Evolutionary conservation across 2,329 filamentous ascomycete genomes (phyloP).

Genomic region (Eutypa lata): DNA sequence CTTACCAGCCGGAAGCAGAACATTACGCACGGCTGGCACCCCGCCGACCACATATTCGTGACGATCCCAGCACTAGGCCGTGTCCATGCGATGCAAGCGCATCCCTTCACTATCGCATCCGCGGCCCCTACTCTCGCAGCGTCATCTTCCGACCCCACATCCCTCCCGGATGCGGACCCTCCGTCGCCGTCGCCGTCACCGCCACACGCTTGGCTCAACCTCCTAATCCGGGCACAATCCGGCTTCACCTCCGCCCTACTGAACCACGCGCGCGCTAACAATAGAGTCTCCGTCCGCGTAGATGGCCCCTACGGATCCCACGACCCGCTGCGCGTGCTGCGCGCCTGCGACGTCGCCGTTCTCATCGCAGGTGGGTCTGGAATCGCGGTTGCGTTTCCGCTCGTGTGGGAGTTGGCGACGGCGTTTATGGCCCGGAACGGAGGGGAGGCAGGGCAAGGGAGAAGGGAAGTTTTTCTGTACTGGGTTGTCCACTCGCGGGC

Average conservation of each 20-base stretch:
- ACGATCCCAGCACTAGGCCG: constrained; percentile 52
- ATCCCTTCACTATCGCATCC: constrained; percentile 66
- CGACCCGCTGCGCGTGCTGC: constrained; percentile 52
- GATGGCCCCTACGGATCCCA: constrained; percentile 64
- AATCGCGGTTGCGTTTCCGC: constrained; percentile 61
- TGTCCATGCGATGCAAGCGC: constrained; percentile 54
- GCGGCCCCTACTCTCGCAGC: too few relatives aligned
- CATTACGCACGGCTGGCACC: constrained; percentile 52
- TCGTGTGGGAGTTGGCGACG: constrained; percentile 50
- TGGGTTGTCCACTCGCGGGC: constrained; percentile 55
- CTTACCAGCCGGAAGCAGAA: constrained; percentile 22
- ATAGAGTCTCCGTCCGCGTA: constrained; percentile 46
- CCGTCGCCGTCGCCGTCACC: constrained; percentile 13
- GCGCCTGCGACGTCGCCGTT: constrained; percentile 45
- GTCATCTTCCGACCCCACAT: too few relatives aligned
- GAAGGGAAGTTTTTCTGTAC: constrained; percentile 45
- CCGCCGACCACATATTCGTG: constrained; percentile 63
- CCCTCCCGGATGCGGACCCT: too few relatives aligned
- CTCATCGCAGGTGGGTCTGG: constrained; percentile 63
- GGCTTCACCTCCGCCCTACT: constrained; percentile 60
- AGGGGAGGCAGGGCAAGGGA: constrained; percentile 4
- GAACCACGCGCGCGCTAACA: constrained; percentile 42
- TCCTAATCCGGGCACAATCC: constrained; percentile 57
- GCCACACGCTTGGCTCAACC: constrained; percentile 49
- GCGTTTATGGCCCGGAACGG: constrained; percentile 9